These are phyloP conservation scores for Pyrus hybrid DNA, from an alignment of 331 rosid genomes.

Conservation along the genomic window DNA sequence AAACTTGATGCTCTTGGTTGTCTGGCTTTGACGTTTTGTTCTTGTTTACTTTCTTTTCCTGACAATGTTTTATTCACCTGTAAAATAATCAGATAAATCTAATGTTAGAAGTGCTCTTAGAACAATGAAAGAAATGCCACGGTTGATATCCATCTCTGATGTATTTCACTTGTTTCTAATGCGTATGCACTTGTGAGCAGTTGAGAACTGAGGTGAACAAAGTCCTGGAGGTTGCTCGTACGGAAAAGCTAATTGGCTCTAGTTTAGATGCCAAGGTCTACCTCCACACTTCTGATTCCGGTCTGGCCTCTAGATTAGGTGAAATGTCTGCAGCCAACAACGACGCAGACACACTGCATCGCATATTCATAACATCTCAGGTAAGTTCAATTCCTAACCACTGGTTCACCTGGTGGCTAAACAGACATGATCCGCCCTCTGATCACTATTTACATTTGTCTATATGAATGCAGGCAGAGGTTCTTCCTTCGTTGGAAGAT, in stretches of 20 bases:
- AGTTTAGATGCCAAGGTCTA: constrained; percentile 92
- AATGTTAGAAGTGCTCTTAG: not conserved
- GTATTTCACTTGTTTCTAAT: constrained; percentile 10
- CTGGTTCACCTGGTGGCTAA: too few species aligned
- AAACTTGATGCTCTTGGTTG: not conserved
- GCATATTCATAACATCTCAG: constrained; percentile 86
- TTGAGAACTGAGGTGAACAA: constrained; percentile 88
- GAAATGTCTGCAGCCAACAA: constrained; percentile 50
- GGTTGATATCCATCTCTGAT: not conserved
- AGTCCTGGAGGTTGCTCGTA: constrained; percentile 82
- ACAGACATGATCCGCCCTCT: too few species aligned
- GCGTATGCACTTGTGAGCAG: constrained; percentile 35
- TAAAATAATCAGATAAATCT: not conserved
- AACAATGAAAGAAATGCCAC: not conserved
- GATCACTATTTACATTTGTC: not conserved
- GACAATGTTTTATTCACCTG: not conserved
- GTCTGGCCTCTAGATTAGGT: constrained; percentile 50
- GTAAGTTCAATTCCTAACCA: constrained; percentile 15
- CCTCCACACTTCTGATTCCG: constrained; percentile 44
- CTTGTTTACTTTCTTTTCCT: not conserved
- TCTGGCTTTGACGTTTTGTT: too few species aligned
- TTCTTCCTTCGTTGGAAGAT: constrained; percentile 49
- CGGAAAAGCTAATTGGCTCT: constrained; percentile 73
- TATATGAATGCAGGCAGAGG: constrained; percentile 59
- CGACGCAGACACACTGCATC: constrained; percentile 65